Percentiles rank a stretch among this genome's conserved stretches.
phyloP scores from a whole-genome alignment of 352 stramenopile species.

The Phytophthora sojae region DNA sequence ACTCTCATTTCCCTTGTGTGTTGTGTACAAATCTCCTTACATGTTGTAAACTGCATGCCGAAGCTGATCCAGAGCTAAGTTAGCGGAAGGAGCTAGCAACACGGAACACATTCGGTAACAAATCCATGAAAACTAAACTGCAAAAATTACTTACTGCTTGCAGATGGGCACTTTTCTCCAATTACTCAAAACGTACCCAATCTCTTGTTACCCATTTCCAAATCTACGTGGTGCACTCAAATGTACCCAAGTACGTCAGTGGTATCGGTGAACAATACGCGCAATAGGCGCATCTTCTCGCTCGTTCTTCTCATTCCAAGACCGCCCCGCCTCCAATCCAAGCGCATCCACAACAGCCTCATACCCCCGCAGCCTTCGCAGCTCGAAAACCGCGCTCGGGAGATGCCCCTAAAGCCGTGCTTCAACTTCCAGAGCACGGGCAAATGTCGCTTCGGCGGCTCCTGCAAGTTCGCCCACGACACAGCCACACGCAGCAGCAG shows the following conservation, averaged over 20 bases:
- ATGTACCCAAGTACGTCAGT: constrained; percentile 3
- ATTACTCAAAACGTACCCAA: too few relatives aligned
- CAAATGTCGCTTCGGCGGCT: constrained; percentile 33
- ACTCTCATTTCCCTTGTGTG: neutral
- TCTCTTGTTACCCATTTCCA: neutral
- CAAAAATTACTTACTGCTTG: neutral
- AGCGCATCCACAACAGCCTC: neutral
- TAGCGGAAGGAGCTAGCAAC: neutral
- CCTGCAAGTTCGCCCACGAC: constrained; percentile 30
- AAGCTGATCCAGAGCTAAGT: neutral
- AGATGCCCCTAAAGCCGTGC: constrained; percentile 27
- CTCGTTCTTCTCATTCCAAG: constrained; percentile 13
- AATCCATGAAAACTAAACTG: neutral
- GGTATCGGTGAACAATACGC: constrained; percentile 15
- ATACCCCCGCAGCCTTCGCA: neutral
- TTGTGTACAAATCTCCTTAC: neutral
- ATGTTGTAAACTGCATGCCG: constrained; percentile 14
- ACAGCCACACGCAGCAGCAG: too few relatives aligned
- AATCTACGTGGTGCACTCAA: neutral
- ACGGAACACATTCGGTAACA: neutral
- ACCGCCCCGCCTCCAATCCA: neutral
- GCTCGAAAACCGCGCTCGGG: neutral
- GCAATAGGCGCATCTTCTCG: too few relatives aligned
- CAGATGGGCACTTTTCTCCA: neutral
- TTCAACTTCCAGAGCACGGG: constrained; percentile 35